Percentiles rank a stretch among this genome's conserved stretches.
Conservation (phyloP, 768 basidiomycete species). For the Lactifluus rugatus region DNA sequence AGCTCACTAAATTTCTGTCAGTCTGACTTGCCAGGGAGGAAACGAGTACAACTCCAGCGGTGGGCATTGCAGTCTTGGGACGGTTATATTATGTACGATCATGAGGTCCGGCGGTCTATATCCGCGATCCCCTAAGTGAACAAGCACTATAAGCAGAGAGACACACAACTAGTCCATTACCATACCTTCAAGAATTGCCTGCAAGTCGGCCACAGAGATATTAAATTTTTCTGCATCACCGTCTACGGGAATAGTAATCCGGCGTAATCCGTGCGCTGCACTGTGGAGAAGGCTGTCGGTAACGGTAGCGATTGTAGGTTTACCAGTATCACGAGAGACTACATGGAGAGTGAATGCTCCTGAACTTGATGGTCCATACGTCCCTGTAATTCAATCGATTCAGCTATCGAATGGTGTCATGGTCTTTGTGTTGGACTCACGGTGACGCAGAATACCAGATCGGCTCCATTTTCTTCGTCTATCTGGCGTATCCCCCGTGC, state of each 20-base stretch:
- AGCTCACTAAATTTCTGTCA: slow-evolving; percentile 72
- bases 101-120: slow-evolving; percentile 67
- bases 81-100: slow-evolving; percentile 54
- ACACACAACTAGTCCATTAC: not conserved
- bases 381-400: not conserved
- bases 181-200: slow-evolving; percentile 49
- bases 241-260: slow-evolving; percentile 2
- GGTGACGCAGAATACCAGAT: slow-evolving; percentile 16
- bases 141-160: not conserved
- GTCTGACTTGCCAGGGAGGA: slow-evolving; percentile 78
- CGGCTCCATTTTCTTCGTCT: slow-evolving; percentile 4
- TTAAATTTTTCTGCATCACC: slow-evolving; percentile 31
- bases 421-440: not conserved
- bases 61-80: slow-evolving; percentile 27
- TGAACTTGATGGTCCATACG: not conserved
- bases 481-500: not conserved
- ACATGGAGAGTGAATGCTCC: slow-evolving; percentile 13
- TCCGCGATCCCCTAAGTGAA: slow-evolving; percentile 36
- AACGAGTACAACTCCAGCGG: slow-evolving; percentile 65
- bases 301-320: slow-evolving; percentile 16
- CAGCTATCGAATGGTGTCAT: not conserved
- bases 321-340: slow-evolving; percentile 17
- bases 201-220: slow-evolving; percentile 29
- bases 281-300: slow-evolving; percentile 12
- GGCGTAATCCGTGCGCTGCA: not conserved